phyloP scores from a whole-genome alignment of 306 rosid genomes.

The Senna tora region DNA sequence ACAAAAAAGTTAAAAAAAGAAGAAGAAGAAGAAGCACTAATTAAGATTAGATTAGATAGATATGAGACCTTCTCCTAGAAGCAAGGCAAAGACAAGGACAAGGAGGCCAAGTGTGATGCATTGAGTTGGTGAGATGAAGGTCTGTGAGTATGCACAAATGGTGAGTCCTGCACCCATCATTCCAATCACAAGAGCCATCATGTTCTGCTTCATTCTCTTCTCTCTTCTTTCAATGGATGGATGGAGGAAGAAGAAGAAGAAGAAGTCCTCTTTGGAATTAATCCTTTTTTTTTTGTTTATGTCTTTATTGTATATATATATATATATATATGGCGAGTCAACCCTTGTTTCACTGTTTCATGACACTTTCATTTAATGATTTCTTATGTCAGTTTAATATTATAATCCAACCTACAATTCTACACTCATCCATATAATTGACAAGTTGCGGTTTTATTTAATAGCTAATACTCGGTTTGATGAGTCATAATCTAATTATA shows the following conservation, averaged over 20 bases:
- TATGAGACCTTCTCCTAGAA: slow-evolving; percentile 77
- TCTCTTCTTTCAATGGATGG: neutral
- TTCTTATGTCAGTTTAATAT: neutral
- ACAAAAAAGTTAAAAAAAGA: too few species aligned
- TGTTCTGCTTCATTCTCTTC: slow-evolving; percentile 59
- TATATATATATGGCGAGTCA: slow-evolving; percentile 49
- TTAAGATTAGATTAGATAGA: slow-evolving; percentile 55
- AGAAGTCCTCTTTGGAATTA: too few species aligned
- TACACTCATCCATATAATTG: neutral
- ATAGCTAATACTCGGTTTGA: too few species aligned
- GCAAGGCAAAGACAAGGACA: slow-evolving; percentile 70
- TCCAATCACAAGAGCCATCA: slow-evolving; percentile 63
- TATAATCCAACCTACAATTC: too few species aligned
- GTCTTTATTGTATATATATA: too few species aligned
- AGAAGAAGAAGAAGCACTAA: too few species aligned
- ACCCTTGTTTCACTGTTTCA: slow-evolving; percentile 5
- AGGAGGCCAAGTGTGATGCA: slow-evolving; percentile 69
- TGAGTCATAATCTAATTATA: too few species aligned
- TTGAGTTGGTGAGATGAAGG: slow-evolving; percentile 57
- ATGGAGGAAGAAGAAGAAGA: slow-evolving; percentile 11
- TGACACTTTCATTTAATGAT: neutral
- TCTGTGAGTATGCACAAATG: slow-evolving; percentile 70
- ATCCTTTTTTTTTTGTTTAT: too few species aligned
- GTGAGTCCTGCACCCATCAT: slow-evolving; percentile 71
- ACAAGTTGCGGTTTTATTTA: neutral